Percentiles rank a stretch among this genome's conserved stretches.
phyloP scores from a whole-genome alignment of 106 monocot species.

The Dioscorea alata region DNA sequence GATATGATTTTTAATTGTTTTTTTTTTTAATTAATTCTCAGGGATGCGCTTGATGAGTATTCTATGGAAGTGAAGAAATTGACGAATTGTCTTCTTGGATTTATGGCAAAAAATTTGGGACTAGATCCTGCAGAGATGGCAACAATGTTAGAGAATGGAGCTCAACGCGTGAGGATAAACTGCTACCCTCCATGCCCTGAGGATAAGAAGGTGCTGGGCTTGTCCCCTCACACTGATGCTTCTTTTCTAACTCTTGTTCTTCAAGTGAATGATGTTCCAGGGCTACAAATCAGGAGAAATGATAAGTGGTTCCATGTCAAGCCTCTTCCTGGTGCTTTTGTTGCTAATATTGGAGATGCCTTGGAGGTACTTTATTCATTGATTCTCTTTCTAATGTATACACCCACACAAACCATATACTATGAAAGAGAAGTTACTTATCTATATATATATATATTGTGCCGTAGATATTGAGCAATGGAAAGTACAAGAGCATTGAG shows the following conservation, averaged over 20 bases:
- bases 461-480: slow-evolving; percentile 26
- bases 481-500: slow-evolving; percentile 22
- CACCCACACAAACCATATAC: no score
- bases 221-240: slow-evolving; percentile 8
- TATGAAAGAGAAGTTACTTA: no score
- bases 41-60: slow-evolving; percentile 5
- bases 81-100: neutral
- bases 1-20: no score
- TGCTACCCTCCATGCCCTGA: slow-evolving; percentile 7
- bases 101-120: neutral
- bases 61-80: neutral
- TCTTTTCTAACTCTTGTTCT: neutral
- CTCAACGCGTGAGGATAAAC: neutral
- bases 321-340: slow-evolving; percentile 4
- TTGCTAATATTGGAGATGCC: slow-evolving; percentile 12
- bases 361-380: neutral
- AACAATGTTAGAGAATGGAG: neutral
- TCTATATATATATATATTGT: neutral
- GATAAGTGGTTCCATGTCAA: slow-evolving; percentile 5
- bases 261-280: slow-evolving; percentile 5
- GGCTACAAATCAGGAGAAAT: slow-evolving; percentile 5
- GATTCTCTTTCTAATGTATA: neutral
- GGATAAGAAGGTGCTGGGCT: slow-evolving; percentile 3
- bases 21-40: neutral
- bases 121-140: neutral